Percentiles rank a stretch among this genome's conserved stretches.
Conservation (phyloP, 1,284 basidiomycete species). For the Marasmius tenuissimus region DNA sequence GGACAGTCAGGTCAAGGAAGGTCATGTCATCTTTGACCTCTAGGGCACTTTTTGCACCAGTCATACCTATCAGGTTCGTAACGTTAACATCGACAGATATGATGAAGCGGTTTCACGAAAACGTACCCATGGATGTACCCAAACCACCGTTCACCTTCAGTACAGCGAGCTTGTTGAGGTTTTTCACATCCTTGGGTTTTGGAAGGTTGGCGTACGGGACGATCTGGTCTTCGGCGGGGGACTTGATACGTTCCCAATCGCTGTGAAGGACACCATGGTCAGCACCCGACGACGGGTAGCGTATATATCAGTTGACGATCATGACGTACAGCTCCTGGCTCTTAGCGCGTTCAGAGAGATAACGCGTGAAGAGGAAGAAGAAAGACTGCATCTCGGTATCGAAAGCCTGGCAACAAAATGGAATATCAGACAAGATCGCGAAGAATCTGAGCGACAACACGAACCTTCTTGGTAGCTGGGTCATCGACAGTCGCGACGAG, state of each 20-base stretch:
- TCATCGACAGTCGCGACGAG: constrained; percentile 87
- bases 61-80: constrained; percentile 65
- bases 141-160: constrained; percentile 99
- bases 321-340: constrained; percentile 86
- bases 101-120: background rate
- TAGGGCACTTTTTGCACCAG: constrained; percentile 88
- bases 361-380: constrained; percentile 99
- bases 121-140: constrained; percentile 91
- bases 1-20: constrained; percentile 95
- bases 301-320: constrained; percentile 11
- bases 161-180: constrained; percentile 94
- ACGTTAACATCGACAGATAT: constrained; percentile 1
- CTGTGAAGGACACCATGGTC: constrained; percentile 40
- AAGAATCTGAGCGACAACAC: constrained; percentile 1
- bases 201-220: constrained; percentile 83
- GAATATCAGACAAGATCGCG: constrained; percentile 6
- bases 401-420: constrained; percentile 66
- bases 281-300: constrained; percentile 3
- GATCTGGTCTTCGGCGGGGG: constrained; percentile 92
- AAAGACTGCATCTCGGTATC: constrained; percentile 99
- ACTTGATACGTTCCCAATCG: constrained; percentile 97
- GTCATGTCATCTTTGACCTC: constrained; percentile 98
- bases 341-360: constrained; percentile 93
- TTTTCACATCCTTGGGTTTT: constrained; percentile 59
- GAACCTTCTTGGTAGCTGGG: constrained; percentile 78